Evolutionary conservation across 768 basidiomycete genomes (phyloP).

Genomic region (Chlorophyllum brunneum): DNA sequence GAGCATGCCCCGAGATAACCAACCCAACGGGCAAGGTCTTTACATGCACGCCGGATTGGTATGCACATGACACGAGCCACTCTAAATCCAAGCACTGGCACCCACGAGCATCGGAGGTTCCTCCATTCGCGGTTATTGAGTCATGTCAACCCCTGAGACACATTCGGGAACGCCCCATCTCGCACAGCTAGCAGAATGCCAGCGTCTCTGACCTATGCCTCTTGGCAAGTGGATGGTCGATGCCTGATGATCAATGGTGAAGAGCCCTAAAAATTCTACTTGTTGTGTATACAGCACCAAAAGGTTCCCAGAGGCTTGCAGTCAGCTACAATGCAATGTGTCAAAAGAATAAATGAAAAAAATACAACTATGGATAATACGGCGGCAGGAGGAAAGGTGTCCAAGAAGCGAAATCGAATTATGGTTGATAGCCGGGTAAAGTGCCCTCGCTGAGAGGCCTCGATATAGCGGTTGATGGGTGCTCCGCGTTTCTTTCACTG

Average conservation of each 20-base stretch:
- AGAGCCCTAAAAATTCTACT: not conserved
- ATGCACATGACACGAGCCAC: too few relatives aligned
- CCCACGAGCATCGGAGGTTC: too few relatives aligned
- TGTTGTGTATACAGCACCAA: not conserved
- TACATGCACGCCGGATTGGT: too few relatives aligned
- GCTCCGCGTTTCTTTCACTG: not conserved
- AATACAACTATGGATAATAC: constrained; percentile 1
- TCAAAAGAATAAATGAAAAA: not conserved
- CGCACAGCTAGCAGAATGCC: too few relatives aligned
- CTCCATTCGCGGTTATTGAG: too few relatives aligned
- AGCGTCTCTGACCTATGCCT: too few relatives aligned
- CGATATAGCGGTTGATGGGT: not conserved
- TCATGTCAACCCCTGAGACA: too few relatives aligned
- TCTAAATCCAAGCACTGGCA: too few relatives aligned
- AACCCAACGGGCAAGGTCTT: too few relatives aligned
- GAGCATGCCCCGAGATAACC: too few relatives aligned
- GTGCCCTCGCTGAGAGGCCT: constrained; percentile 8
- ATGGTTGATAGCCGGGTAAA: constrained; percentile 24
- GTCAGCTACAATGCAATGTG: constrained; percentile 1
- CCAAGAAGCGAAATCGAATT: constrained; percentile 8
- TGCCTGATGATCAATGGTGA: too few relatives aligned
- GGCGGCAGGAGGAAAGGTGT: not conserved
- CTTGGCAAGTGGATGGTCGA: not conserved
- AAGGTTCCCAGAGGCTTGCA: not conserved
- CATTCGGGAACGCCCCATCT: too few relatives aligned